phyloP scores from a whole-genome alignment of 805 yeast genomes.

The Kluyveromyces aestuarii region DNA sequence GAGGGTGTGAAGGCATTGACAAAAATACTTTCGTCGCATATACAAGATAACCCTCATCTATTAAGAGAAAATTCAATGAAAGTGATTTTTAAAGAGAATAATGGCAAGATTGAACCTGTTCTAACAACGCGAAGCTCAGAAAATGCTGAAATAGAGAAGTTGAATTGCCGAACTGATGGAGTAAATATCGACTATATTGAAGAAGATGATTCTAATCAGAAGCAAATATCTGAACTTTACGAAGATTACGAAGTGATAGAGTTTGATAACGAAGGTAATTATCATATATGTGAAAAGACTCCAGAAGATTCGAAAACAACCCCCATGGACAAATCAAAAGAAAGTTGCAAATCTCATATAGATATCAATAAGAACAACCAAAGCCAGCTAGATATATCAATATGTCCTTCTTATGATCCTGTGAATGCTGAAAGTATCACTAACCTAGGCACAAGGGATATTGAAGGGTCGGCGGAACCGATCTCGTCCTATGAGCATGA shows the following conservation, averaged over 20 bases:
- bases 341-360: background rate
- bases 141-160: background rate
- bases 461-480: background rate
- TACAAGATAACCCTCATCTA: conserved; percentile 17
- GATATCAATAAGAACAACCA: background rate
- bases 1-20: conserved; percentile 28
- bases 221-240: background rate
- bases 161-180: background rate
- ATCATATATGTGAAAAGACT: conserved; percentile 5
- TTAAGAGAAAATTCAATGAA: conserved; percentile 17
- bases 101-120: conserved; percentile 2
- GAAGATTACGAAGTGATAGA: conserved; percentile 9
- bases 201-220: background rate
- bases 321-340: background rate
- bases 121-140: background rate
- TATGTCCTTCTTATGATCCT: background rate
- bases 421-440: background rate
- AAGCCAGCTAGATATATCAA: background rate
- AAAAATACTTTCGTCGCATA: conserved; percentile 20
- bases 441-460: background rate
- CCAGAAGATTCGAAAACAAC: background rate
- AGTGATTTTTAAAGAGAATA: conserved; percentile 13
- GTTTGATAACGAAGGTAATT: conserved; percentile 10
- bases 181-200: background rate
- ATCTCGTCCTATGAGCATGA: conserved; percentile 1